Base-by-base conservation (phyloP, 1,284 basidiomycete genomes). In the Rhodotorula sp. region DNA sequence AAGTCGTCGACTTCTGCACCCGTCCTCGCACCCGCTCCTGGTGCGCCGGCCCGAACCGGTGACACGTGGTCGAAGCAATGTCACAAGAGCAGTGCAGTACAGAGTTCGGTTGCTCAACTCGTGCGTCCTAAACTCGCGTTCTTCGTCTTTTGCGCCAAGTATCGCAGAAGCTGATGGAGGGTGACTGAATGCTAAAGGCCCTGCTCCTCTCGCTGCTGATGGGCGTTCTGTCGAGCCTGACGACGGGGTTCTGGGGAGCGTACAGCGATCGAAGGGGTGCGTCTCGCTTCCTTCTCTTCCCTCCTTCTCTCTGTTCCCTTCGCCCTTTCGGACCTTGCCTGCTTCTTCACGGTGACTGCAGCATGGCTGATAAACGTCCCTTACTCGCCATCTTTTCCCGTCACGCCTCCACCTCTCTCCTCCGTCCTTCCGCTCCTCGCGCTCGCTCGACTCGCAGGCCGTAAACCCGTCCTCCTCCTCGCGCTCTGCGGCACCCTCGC, bases 231-330 rank as follows among this genome's bases (percentile, higher is more conserved):
- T 71, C 68, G 34, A 58, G 66, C 0, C 22, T 71, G 7, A 74
- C 71, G 17, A 71, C 74, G 6, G 72, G 72, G 1, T 76, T 53
- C 58, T 76, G 71, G 67, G 74, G 74, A 19, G 54, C 70, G 9
- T 56, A 64, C 20, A 62, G 58, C 2, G 68, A 76, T 59, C 66
- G 70, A 24, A 46, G 54, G 15, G 67, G 67, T 64, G 29, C 51
- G 52, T 36, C 20, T 22, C 22, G 47, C 22, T 24, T 24, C 11
- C 47, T n/a, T n/a, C n/a, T n/a, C n/a, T n/a, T 48, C 47, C 27
- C 39, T 10, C 39, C 13, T 44, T 44, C 39, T 15, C 39, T 11
- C 49, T 51, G 1, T 51, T 11, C 49, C n/a, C 49, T 9, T 10
- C 22, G 13, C 6, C 24, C 22, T 4, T 47, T n/a, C 27, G 20